Conservation (phyloP, 176 grass and related monocot species). For the Coix lacrymajobi region DNA sequence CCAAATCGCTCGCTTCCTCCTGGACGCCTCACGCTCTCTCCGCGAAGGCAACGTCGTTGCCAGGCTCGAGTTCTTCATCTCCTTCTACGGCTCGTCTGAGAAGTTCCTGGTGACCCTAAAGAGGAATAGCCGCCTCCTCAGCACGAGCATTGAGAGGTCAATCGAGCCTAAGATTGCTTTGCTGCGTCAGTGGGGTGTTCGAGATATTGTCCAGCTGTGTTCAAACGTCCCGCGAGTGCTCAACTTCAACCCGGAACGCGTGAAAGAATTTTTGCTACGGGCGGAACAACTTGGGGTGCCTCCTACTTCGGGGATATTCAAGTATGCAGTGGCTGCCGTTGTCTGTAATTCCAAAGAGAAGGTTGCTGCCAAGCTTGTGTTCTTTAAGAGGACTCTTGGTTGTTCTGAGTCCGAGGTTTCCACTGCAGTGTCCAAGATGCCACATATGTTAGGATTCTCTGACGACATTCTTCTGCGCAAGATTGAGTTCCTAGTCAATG, state of each 20-base stretch:
- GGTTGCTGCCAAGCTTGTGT: not conserved
- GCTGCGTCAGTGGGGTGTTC: constrained; percentile 27
- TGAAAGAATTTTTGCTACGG: not conserved
- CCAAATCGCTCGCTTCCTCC: not conserved
- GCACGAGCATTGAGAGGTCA: not conserved
- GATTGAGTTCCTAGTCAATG: not conserved
- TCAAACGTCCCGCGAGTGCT: not conserved
- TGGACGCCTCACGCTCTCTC: not conserved
- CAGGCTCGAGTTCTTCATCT: not conserved
- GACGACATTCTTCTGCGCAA: not conserved
- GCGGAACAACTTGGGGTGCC: constrained; percentile 31
- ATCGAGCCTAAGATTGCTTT: constrained; percentile 30
- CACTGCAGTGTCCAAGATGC: not conserved
- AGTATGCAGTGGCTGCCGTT: not conserved
- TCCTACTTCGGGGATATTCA: constrained; percentile 3
- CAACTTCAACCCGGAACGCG: not conserved
- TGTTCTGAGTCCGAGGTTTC: not conserved
- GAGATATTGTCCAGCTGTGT: constrained; percentile 9
- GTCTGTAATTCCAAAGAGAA: not conserved
- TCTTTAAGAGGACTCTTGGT: not conserved
- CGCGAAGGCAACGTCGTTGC: not conserved
- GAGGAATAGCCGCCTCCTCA: not conserved
- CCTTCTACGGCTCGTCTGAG: not conserved
- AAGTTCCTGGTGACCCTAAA: not conserved
- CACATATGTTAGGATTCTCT: not conserved